Evolutionary conservation across 208 protist species (phyloP).

Genomic region (Zelonia costaricensis): DNA sequence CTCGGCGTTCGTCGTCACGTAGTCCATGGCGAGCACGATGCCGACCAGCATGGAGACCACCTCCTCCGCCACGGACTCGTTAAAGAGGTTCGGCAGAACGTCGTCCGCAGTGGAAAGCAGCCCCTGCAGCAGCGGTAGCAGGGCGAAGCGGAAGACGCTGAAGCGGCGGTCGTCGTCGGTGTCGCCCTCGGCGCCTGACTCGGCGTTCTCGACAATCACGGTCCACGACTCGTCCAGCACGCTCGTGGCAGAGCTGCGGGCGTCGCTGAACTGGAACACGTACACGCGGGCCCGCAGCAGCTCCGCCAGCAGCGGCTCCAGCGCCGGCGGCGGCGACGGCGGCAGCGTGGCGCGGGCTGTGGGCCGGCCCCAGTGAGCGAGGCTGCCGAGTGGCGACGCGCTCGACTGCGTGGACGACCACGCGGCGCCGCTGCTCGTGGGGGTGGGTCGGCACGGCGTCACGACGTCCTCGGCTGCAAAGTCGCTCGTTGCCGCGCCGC

Average conservation of each 20-base stretch:
- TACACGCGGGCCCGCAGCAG: conserved; percentile 41
- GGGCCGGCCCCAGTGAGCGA: neutral
- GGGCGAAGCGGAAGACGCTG: conserved; percentile 73
- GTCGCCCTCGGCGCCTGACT: conserved; percentile 41
- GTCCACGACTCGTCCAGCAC: conserved; percentile 83
- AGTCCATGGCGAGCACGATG: conserved; percentile 79
- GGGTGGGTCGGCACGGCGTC: conserved; percentile 10
- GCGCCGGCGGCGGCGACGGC: conserved; percentile 6
- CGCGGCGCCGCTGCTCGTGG: neutral
- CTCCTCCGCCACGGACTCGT: conserved; percentile 54
- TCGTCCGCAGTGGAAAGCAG: conserved; percentile 74
- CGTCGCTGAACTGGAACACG: conserved; percentile 65
- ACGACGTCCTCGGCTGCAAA: neutral
- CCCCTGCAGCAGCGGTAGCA: conserved; percentile 80
- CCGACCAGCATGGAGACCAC: conserved; percentile 69
- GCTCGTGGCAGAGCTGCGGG: conserved; percentile 37
- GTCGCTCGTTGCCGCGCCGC: neutral
- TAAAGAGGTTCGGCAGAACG: conserved; percentile 60
- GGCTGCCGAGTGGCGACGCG: neutral
- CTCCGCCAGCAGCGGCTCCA: conserved; percentile 27
- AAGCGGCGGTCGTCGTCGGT: conserved; percentile 40
- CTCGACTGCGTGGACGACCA: neutral
- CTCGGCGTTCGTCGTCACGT: conserved; percentile 56
- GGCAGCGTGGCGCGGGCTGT: neutral
- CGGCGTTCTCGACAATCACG: conserved; percentile 67